phyloP scores from a whole-genome alignment of 108 stramenopile genomes.

The Stephanodiscus minutulus region DNA sequence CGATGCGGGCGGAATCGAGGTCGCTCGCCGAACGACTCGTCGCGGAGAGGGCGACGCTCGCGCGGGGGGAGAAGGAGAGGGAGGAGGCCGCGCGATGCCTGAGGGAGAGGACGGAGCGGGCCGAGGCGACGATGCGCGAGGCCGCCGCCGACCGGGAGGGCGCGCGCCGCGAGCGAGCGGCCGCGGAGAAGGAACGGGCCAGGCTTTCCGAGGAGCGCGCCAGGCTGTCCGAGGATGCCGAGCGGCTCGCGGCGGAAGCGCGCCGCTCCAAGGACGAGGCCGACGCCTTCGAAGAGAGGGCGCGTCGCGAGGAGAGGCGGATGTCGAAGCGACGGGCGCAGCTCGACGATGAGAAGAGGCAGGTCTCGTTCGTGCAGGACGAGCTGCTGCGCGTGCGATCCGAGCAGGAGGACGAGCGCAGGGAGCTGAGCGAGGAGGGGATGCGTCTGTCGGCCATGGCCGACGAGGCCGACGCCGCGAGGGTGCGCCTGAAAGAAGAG shows the following conservation, averaged over 20 bases:
- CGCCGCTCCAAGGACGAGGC: background rate
- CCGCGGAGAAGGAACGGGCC: too few species aligned
- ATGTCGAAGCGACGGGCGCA: background rate
- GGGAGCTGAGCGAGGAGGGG: background rate
- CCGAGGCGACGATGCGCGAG: slow-evolving; percentile 18
- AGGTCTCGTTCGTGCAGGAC: background rate
- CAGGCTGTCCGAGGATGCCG: background rate
- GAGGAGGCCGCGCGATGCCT: slow-evolving; percentile 14
- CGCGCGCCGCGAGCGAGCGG: too few species aligned
- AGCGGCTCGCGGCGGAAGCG: slow-evolving; percentile 1
- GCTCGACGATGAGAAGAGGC: background rate
- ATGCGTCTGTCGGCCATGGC: background rate
- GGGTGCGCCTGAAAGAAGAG: slow-evolving; percentile 4
- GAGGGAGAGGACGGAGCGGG: slow-evolving; percentile 12
- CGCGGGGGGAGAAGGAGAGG: slow-evolving; percentile 13
- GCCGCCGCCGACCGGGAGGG: too few species aligned
- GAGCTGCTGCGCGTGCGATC: background rate
- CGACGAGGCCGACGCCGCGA: background rate
- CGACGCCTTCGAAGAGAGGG: background rate
- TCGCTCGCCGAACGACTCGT: slow-evolving; percentile 7
- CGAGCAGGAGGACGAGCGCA: background rate
- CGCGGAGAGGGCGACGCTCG: slow-evolving; percentile 19
- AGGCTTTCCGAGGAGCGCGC: background rate
- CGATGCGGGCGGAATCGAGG: slow-evolving; percentile 10
- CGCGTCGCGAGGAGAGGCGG: background rate